Percentiles rank a stretch among this genome's conserved stretches.
phyloP scores from a whole-genome alignment of 257 asterid genomes.

The Marsdenia floribunda region DNA sequence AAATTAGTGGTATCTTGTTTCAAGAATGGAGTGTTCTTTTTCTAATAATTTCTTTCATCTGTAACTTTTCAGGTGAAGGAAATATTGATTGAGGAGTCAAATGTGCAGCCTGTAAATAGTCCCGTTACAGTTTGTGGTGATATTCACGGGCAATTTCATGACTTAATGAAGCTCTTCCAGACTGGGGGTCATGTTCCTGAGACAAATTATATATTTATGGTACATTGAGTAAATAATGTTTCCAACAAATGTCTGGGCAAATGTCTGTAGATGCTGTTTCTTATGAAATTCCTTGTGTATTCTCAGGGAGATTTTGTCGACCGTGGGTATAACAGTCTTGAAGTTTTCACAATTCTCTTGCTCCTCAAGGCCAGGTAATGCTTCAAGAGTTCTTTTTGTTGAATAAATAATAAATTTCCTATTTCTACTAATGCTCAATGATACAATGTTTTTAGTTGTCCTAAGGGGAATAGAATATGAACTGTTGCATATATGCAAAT shows the following conservation, averaged over 20 bases:
- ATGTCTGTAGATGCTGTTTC: background rate
- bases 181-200: slow-evolving; percentile 99
- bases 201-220: slow-evolving; percentile 97
- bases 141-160: slow-evolving; percentile 97
- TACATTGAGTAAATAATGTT: slow-evolving; percentile 15
- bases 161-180: slow-evolving; percentile 95
- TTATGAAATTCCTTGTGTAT: slow-evolving; percentile 14
- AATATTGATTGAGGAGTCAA: slow-evolving; percentile 96
- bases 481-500: background rate
- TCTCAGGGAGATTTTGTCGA: slow-evolving; percentile 98
- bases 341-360: slow-evolving; percentile 91
- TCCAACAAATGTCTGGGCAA: background rate
- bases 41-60: slow-evolving; percentile 4
- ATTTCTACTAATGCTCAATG: background rate
- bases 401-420: background rate
- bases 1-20: background rate
- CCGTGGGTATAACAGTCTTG: slow-evolving; percentile 97
- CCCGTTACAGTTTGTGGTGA: slow-evolving; percentile 99
- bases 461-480: background rate
- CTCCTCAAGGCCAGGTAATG: slow-evolving; percentile 93
- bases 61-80: slow-evolving; percentile 74
- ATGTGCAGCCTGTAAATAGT: slow-evolving; percentile 98
- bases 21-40: background rate
- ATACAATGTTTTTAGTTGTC: background rate
- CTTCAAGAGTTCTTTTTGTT: background rate